Conservation (phyloP, 441 rosid species). For the Jatropha podagrica region DNA sequence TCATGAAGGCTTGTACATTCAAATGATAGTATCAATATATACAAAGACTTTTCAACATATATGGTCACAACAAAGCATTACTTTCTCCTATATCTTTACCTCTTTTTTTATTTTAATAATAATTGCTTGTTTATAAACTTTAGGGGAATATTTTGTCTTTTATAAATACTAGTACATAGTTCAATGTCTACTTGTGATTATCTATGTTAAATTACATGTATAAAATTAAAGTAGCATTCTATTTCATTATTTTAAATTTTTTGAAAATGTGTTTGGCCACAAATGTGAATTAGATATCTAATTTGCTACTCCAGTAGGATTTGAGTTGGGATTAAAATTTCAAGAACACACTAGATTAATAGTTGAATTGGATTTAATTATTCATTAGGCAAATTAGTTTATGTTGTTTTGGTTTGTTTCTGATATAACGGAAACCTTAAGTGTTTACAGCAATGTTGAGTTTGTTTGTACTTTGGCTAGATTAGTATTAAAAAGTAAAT, state of each 20-base stretch:
- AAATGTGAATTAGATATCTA: background rate
- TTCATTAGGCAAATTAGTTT: background rate
- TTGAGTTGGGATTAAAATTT: background rate
- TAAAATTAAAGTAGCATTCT: background rate
- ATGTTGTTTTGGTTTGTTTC: background rate
- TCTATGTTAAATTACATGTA: background rate
- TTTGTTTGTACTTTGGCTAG: background rate
- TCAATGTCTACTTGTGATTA: background rate
- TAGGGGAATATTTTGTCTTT: no score
- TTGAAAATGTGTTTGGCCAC: background rate
- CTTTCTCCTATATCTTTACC: background rate
- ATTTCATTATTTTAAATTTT: background rate
- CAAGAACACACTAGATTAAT: background rate
- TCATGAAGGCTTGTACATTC: background rate
- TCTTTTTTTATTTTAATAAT: no score
- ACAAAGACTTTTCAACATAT: background rate
- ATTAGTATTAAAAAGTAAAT: background rate
- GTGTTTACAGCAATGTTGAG: background rate
- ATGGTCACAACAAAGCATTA: background rate
- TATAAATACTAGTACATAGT: no score
- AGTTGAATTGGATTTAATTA: background rate
- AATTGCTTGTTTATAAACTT: no score
- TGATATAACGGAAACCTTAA: background rate
- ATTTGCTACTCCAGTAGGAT: background rate
- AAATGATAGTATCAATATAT: background rate